These are phyloP conservation scores for Ustilago xerochloae DNA, from an alignment of 1,284 basidiomycete genomes.

Conservation along the genomic window DNA sequence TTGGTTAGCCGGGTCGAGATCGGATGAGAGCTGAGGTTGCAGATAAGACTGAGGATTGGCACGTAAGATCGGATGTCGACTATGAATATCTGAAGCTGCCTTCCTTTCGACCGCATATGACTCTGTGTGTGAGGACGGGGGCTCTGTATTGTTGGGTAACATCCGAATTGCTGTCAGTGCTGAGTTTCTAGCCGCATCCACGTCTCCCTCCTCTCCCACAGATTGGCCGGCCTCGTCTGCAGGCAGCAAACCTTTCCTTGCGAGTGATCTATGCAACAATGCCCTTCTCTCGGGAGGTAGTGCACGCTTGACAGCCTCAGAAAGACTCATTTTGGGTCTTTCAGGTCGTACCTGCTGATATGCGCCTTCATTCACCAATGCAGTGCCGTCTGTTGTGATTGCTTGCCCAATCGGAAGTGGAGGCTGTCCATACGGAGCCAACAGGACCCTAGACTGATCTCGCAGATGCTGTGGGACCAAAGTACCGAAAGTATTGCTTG, in stretches of 20 bases:
- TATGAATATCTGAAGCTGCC: background rate
- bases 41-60: background rate
- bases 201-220: no score
- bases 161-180: no score
- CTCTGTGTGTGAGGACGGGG: no score
- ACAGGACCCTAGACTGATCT: constrained; percentile 4
- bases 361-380: no score
- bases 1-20: constrained; percentile 10
- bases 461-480: constrained; percentile 30
- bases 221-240: background rate
- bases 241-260: constrained; percentile 5
- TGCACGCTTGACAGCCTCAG: constrained; percentile 30
- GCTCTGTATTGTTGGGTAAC: no score
- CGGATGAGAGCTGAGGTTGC: background rate
- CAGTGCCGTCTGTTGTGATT: constrained; percentile 20
- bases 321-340: constrained; percentile 14
- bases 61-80: background rate
- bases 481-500: constrained; percentile 15
- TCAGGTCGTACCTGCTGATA: background rate
- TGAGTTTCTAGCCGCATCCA: no score
- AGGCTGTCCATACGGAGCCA: constrained; percentile 11
- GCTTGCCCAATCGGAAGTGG: constrained; percentile 36
- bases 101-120: no score
- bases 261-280: constrained; percentile 22
- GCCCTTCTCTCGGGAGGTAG: constrained; percentile 35